Conservation (phyloP, 306 rosid species). For the Begonia peltatifolia region DNA sequence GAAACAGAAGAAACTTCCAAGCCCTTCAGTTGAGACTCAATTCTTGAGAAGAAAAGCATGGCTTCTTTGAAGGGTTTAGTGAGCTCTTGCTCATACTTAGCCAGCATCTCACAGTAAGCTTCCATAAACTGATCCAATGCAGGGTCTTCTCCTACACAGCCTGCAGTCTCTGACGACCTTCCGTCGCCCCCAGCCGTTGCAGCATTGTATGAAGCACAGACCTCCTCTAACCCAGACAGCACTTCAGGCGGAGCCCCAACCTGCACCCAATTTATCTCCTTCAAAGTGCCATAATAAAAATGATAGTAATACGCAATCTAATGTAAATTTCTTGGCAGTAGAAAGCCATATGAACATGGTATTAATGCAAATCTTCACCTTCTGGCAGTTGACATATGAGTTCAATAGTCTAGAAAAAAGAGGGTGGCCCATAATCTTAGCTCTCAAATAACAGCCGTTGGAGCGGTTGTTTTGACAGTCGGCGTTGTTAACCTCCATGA, state of each 20-base stretch:
- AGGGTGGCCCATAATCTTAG: conserved; percentile 30
- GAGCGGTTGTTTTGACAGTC: not conserved
- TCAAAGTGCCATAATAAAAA: too few species aligned
- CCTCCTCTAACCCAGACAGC: conserved; percentile 26
- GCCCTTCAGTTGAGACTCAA: conserved; percentile 25
- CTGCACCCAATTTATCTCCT: conserved; percentile 1
- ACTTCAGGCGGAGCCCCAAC: conserved; percentile 35
- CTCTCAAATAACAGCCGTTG: conserved; percentile 2
- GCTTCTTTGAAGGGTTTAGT: conserved; percentile 36
- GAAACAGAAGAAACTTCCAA: conserved; percentile 18
- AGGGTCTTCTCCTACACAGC: conserved; percentile 14
- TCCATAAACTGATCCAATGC: conserved; percentile 48
- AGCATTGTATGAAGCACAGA: conserved; percentile 1
- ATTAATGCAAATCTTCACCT: conserved; percentile 14
- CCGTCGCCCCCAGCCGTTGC: conserved; percentile 2
- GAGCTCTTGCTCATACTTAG: conserved; percentile 35
- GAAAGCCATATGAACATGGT: too few species aligned
- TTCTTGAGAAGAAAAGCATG: conserved; percentile 27
- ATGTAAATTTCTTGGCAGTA: too few species aligned
- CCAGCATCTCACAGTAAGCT: conserved; percentile 42
- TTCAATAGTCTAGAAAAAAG: conserved; percentile 23
- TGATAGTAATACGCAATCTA: too few species aligned
- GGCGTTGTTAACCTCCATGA: conserved; percentile 5
- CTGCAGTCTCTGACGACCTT: conserved; percentile 3
- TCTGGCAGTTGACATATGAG: conserved; percentile 16